Evolutionary conservation across 106 monocot species (phyloP).

Genomic region (Acorus calamus): DNA sequence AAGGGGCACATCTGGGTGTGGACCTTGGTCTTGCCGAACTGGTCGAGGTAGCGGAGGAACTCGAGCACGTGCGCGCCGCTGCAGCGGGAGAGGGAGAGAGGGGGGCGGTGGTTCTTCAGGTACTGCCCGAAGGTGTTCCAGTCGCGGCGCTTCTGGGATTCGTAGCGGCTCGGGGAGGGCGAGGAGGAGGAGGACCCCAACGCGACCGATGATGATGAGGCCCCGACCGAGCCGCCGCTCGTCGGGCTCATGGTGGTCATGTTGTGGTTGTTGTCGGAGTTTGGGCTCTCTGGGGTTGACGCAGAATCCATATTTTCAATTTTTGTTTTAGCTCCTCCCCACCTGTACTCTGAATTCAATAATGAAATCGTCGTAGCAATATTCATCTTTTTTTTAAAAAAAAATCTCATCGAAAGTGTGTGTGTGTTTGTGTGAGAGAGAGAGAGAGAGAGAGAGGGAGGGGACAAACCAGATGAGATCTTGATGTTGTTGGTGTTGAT

Average conservation of each 20-base stretch:
- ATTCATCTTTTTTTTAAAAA: too few relatives aligned
- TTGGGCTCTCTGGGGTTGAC: slow-evolving; percentile 1
- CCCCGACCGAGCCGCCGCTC: too few relatives aligned
- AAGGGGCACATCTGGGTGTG: slow-evolving; percentile 11
- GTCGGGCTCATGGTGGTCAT: not conserved
- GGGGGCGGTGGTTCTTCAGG: slow-evolving; percentile 14
- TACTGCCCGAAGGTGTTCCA: slow-evolving; percentile 15
- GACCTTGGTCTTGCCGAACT: slow-evolving; percentile 14
- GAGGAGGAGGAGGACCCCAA: not conserved
- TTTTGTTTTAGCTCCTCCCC: too few relatives aligned
- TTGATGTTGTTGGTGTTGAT: not conserved
- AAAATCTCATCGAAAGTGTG: too few relatives aligned
- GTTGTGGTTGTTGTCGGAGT: not conserved
- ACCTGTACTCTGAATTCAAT: too few relatives aligned
- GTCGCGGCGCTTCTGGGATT: slow-evolving; percentile 11
- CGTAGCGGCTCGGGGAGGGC: slow-evolving; percentile 5
- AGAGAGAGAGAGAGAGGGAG: not conserved
- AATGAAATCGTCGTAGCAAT: too few relatives aligned
- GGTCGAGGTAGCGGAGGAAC: slow-evolving; percentile 12
- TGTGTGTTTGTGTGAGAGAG: too few relatives aligned
- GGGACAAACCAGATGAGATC: not conserved
- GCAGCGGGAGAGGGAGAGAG: slow-evolving; percentile 4
- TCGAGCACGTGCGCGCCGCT: slow-evolving; percentile 10
- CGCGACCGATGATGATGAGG: not conserved
- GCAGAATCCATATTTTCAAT: not conserved